These are phyloP conservation scores for Penicillium sp. DNA, from an alignment of 2,329 filamentous ascomycete species.

Conservation along the genomic window DNA sequence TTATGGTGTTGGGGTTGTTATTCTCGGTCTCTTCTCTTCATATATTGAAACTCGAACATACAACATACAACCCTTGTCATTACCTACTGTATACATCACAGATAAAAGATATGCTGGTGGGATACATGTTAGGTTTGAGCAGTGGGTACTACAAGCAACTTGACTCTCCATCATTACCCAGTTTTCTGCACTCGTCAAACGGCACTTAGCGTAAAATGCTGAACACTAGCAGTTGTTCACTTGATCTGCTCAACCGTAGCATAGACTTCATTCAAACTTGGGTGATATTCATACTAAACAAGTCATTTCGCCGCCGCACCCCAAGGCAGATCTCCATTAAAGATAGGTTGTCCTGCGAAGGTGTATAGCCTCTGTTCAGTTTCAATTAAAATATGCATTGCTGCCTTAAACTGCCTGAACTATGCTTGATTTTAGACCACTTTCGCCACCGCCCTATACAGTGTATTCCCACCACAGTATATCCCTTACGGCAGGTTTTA, in stretches of 20 bases:
- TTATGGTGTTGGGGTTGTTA: background rate
- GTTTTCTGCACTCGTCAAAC: background rate
- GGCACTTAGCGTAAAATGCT: no score
- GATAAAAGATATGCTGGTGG: background rate
- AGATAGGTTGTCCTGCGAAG: no score
- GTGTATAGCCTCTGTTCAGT: no score
- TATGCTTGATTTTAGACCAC: no score
- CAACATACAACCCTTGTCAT: background rate
- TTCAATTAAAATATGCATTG: no score
- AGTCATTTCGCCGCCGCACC: no score
- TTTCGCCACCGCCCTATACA: no score
- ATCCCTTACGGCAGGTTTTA: no score
- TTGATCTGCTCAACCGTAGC: background rate
- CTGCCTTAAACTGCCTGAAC: no score
- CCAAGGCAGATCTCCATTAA: no score
- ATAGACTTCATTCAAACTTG: background rate
- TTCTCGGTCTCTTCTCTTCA: constrained; percentile 1
- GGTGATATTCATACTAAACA: background rate
- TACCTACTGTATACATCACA: background rate
- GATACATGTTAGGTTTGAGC: background rate
- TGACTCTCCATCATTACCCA: background rate
- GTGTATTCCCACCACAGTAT: no score
- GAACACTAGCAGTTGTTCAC: background rate
- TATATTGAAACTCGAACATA: constrained; percentile 5
- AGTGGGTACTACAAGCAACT: no score